phyloP scores from a whole-genome alignment of 164 flowering plant species.

The Paratinospora sagittata region DNA sequence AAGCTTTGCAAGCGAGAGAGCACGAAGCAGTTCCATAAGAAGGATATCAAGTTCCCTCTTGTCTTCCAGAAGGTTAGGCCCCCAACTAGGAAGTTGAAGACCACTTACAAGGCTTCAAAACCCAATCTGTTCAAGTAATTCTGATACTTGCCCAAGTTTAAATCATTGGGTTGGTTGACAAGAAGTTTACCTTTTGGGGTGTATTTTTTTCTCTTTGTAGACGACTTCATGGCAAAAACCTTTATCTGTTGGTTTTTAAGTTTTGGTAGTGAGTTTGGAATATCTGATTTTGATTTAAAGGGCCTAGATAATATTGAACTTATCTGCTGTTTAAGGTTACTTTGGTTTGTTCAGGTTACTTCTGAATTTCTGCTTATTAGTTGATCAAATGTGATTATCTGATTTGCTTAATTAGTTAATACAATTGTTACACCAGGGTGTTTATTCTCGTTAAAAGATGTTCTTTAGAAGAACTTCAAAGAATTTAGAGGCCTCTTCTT shows the following conservation, averaged over 20 bases:
- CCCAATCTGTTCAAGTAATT: constrained; percentile 24
- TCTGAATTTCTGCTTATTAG: not conserved
- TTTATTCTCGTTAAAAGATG: no score
- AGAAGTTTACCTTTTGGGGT: not conserved
- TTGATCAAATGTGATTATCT: not conserved
- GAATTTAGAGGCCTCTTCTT: no score
- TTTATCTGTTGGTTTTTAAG: not conserved
- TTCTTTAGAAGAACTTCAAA: no score
- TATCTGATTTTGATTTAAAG: not conserved
- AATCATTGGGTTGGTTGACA: not conserved
- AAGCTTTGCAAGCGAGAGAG: constrained; percentile 26
- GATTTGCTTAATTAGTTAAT: not conserved
- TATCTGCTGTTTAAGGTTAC: not conserved
- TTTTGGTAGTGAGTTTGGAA: not conserved
- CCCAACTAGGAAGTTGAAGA: constrained; percentile 23
- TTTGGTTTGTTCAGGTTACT: not conserved
- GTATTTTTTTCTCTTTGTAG: not conserved
- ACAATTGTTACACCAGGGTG: no score
- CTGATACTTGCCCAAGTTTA: not conserved
- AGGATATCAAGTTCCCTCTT: constrained; percentile 26
- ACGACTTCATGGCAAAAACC: not conserved
- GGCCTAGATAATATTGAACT: not conserved
- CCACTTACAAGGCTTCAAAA: constrained; percentile 25
- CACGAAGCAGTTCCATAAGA: constrained; percentile 25
- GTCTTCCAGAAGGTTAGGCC: constrained; percentile 26